phyloP scores from a whole-genome alignment of 257 asterid genomes.

The Verbena officinalis region DNA sequence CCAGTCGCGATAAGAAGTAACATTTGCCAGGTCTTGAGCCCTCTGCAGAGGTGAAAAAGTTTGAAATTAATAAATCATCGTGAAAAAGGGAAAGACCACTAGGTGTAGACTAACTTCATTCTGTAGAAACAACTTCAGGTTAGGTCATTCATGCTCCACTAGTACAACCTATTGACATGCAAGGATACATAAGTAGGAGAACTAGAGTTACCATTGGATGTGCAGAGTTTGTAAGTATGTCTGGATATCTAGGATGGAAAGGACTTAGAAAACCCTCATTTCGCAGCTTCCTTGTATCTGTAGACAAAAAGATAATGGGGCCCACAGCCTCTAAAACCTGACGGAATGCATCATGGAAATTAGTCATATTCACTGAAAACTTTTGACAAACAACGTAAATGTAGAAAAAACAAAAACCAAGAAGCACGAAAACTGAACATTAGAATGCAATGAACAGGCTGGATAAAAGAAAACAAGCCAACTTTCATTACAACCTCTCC shows the following conservation, averaged over 20 bases:
- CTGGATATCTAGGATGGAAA: constrained; percentile 99
- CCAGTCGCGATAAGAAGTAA: constrained; percentile 95
- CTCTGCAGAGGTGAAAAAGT: constrained; percentile 56
- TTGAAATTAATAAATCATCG: constrained; percentile 10
- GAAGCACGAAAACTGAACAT: constrained; percentile 1
- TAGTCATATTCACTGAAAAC: constrained; percentile 20
- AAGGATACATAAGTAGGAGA: constrained; percentile 27
- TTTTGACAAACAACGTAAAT: constrained; percentile 8
- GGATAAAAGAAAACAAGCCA: constrained; percentile 21
- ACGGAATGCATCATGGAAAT: constrained; percentile 30
- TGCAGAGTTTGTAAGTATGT: constrained; percentile 97
- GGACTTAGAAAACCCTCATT: constrained; percentile 99
- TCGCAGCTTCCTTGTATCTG: constrained; percentile 95
- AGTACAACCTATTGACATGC: constrained; percentile 15
- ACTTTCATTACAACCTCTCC: constrained; percentile 73
- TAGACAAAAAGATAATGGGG: constrained; percentile 87
- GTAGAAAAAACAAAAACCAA: neutral
- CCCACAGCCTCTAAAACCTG: constrained; percentile 99
- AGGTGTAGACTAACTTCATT: constrained; percentile 20
- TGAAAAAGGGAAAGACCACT: constrained; percentile 26
- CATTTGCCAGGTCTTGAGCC: constrained; percentile 99
- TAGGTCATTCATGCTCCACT: constrained; percentile 9
- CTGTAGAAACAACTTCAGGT: constrained; percentile 10
- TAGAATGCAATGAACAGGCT: constrained; percentile 13
- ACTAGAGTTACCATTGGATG: constrained; percentile 84